Base-by-base conservation (phyloP, 2,329 filamentous ascomycete species). In the Tolypocladium ophioglossoides region DNA sequence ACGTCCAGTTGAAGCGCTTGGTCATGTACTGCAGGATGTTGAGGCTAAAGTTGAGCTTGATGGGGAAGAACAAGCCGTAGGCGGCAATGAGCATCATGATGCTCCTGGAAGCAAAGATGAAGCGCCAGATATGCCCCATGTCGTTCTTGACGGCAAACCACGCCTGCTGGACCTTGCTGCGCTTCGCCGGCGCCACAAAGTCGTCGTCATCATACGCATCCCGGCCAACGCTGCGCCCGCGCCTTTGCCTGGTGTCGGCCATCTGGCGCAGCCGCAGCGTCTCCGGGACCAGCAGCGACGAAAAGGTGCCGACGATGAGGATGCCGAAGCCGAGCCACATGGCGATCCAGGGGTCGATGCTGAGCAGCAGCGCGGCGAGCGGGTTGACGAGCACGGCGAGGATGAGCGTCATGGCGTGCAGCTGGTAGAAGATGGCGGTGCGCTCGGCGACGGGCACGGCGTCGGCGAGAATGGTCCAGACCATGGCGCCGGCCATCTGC, bases 1-100 rank as follows among this genome's bases (percentile, higher is more conserved):
- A 77, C 9, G 70, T 71, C 70, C 78, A 76, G 34, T 65, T 52
- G 61, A 78, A 82, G 7, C 78, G 71, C 50, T 74, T 76, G 1
- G 74, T 76, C 53, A 77, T 70, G 59, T 82, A 82, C 60, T 83
- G 80, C 2, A 82, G 59, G 7, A 79, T 55, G 24, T 70, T 69
- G 27, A 68, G 63, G 0, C 66, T 41, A 6, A 71, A 53, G 10
- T 66, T 63, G 16, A 72, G 63, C 1, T 63, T 61, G 18, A 73
- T 56, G 0, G 66, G 62, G 10, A 55, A 58, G n/a, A 55, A 63
- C n/a, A 62, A 32, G 0, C 62, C 62, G 18, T 62, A 64, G 0
- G 71, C 68, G 2, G 70, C 4, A 20, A 75, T 66, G 4, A 78
- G 66, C 14, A 72, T 54, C 50, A 72, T 61, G 27, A 76, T 59